phyloP scores from a whole-genome alignment of 768 basidiomycete genomes.

The Trametes villosa region DNA sequence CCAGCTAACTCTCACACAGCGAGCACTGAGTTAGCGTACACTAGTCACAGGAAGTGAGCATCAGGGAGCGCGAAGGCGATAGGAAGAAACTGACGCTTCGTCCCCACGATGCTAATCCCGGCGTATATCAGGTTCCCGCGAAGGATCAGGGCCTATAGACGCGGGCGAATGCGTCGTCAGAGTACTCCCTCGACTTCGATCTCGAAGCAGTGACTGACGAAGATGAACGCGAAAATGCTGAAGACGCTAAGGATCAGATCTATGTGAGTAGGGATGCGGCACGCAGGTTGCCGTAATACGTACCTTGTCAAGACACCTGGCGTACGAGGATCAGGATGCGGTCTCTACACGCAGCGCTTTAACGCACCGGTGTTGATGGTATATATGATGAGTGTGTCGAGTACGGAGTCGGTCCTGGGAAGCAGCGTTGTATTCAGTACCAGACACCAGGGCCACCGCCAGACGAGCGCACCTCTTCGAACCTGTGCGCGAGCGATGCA shows the following conservation, averaged over 20 bases:
- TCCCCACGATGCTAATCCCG: neutral
- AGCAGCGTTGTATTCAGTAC: no score
- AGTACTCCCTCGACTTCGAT: neutral
- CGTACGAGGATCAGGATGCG: neutral
- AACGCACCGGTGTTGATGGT: slow-evolving; percentile 6
- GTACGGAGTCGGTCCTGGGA: neutral
- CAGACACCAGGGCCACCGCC: neutral
- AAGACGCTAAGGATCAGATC: neutral
- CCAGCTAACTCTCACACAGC: neutral
- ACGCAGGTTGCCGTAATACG: no score
- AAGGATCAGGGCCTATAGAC: neutral
- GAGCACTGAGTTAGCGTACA: slow-evolving; percentile 12
- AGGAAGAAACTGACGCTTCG: neutral
- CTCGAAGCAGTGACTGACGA: neutral
- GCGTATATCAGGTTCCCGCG: slow-evolving; percentile 10
- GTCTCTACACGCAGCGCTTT: neutral
- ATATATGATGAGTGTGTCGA: neutral
- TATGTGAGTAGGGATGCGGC: no score
- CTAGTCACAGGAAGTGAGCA: neutral
- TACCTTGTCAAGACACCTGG: neutral
- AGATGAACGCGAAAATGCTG: neutral
- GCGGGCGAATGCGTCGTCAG: no score
- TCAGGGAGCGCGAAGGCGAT: no score
- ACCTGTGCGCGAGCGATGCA: neutral
- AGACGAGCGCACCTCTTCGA: neutral